Evolutionary conservation across 2,329 filamentous ascomycete species (phyloP).

Genomic region (Atkinsonella hypoxylon): DNA sequence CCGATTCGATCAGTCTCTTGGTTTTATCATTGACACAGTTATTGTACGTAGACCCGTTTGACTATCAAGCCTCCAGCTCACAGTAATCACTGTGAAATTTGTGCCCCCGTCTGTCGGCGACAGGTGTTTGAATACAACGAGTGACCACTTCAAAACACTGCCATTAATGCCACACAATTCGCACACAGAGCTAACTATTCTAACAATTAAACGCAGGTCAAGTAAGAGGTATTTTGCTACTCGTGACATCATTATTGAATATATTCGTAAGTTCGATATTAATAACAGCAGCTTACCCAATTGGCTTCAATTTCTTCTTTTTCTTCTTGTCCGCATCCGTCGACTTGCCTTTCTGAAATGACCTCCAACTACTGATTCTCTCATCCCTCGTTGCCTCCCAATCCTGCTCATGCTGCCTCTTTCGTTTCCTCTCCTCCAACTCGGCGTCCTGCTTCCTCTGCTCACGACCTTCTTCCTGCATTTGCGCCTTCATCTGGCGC

Average conservation of each 20-base stretch:
- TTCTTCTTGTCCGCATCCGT: conserved; percentile 44
- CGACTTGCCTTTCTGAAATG: conserved; percentile 70
- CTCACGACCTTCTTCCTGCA: conserved; percentile 92
- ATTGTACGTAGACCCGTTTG: no score
- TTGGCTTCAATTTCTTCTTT: conserved; percentile 59
- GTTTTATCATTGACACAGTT: no score
- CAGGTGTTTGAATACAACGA: no score
- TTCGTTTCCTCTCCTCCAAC: conserved; percentile 65
- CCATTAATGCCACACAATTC: no score
- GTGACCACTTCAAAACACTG: no score
- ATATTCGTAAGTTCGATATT: background rate
- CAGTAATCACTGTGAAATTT: no score
- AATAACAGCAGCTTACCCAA: conserved; percentile 28
- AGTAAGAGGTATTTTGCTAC: background rate
- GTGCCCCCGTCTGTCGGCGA: no score
- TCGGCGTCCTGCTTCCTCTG: conserved; percentile 80
- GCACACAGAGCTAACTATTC: no score
- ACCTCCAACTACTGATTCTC: conserved; percentile 86
- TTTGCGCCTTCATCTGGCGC: conserved; percentile 80
- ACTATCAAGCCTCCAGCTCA: no score
- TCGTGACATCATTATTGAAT: conserved; percentile 1
- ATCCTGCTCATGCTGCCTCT: conserved; percentile 83
- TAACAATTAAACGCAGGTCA: background rate
- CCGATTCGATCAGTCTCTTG: no score
- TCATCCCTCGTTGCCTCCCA: conserved; percentile 91